Percentiles rank a stretch among this genome's conserved stretches.
Conservation (phyloP, 1,284 basidiomycete species). For the Porodaedalea pini region DNA sequence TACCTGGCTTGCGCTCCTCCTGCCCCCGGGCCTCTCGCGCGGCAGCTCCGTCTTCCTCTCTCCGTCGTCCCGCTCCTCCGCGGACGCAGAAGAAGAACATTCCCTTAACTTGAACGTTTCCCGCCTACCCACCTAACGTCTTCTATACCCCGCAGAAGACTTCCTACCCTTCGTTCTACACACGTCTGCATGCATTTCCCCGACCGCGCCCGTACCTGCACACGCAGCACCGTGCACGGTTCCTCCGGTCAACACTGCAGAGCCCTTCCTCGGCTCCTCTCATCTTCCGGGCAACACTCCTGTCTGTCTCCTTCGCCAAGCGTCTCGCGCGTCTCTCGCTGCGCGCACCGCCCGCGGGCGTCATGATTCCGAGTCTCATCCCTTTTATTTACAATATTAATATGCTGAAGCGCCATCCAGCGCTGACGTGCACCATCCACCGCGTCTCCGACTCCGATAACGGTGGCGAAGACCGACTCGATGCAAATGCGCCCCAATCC, state of each 20-base stretch:
- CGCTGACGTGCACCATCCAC: slow-evolving; percentile 92
- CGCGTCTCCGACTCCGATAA: slow-evolving; percentile 43
- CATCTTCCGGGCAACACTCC: slow-evolving; percentile 84
- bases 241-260: slow-evolving; percentile 92
- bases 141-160: slow-evolving; percentile 62
- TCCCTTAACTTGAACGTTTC: neutral
- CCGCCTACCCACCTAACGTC: neutral
- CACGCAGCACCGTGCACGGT: slow-evolving; percentile 88
- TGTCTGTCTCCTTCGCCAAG: slow-evolving; percentile 95
- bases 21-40: slow-evolving; percentile 50
- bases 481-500: slow-evolving; percentile 70
- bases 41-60: slow-evolving; percentile 9
- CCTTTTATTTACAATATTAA: slow-evolving; percentile 98
- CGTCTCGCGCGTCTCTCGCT: slow-evolving; percentile 84
- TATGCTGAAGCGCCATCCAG: slow-evolving; percentile 87
- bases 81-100: slow-evolving; percentile 24
- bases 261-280: slow-evolving; percentile 89
- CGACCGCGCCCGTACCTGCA: slow-evolving; percentile 85
- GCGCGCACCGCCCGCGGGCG: slow-evolving; percentile 83
- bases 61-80: too few species aligned
- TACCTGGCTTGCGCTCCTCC: slow-evolving; percentile 72
- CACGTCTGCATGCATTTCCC: slow-evolving; percentile 88
- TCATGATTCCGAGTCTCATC: slow-evolving; percentile 86
- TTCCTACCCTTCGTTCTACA: slow-evolving; percentile 96
- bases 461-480: slow-evolving; percentile 65